Base-by-base conservation (phyloP, 140 eudicot species). In the Flaveria floridana region DNA sequence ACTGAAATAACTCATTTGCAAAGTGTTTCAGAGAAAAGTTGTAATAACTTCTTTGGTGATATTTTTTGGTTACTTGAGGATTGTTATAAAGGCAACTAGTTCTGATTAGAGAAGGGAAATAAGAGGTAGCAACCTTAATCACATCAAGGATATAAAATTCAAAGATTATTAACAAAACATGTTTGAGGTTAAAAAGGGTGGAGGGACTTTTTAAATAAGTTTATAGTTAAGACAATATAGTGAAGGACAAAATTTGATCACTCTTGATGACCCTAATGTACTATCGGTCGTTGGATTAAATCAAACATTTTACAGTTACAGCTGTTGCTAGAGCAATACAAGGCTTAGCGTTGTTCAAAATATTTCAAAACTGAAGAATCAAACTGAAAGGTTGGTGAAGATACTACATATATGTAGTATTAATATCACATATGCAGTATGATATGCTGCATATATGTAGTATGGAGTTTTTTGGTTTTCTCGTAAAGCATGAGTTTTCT, bases 21-120 rank as follows among this genome's bases (percentile, higher is more conserved):
- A 14, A 19, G 8, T 26, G 5, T 69, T 48, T 26, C 39, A 34
- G 39, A 34, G 39, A 34, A 34, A 34, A 34, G 39, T 3, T 30
- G 39, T 3, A 30, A 34, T 4, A 34, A 34, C 39, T 34, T 34
- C 39, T 34, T 34, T 34, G 3, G 63, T 70, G 64, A 70, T 70
- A 70, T 26, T 50, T 23, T 25, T 21, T 48, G 44, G 62, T 70
- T 70, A 23, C 26, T 28, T 28, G 34, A 28, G 34, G 34, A 28
- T 28, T 28, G 34, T 28, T 50, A 47, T 12, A 2, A 68, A 68
- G 12, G 28, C 7, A 48, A 47, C 5, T 42, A 44, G n/a, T 44
- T 68, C 37, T 68, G 39, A 50, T 68, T 68, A 42, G 51, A 50
- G 30, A 68, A 68, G 62, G 62, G 62, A 42, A 67, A 67, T 41